phyloP scores from a whole-genome alignment of 306 rosid genomes.

The Lathyrus oleraceus region DNA sequence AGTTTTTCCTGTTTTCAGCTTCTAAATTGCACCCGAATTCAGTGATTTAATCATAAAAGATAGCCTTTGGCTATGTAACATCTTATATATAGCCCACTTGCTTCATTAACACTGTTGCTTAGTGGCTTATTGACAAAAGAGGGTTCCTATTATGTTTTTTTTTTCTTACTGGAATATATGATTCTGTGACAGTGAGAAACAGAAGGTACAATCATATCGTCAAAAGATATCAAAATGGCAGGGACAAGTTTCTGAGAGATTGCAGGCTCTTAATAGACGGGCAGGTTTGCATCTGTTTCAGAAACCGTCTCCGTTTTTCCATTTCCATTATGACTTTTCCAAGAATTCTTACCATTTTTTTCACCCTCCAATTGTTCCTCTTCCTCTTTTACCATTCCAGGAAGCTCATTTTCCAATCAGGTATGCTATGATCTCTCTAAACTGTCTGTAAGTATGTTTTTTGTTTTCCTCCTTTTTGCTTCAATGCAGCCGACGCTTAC shows the following conservation, averaged over 20 bases:
- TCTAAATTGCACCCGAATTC: slow-evolving; percentile 16
- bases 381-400: slow-evolving; percentile 49
- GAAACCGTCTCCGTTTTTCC: not conserved
- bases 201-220: slow-evolving; percentile 82
- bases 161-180: slow-evolving; percentile 28
- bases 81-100: slow-evolving; percentile 9
- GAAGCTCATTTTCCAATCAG: slow-evolving; percentile 61
- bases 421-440: slow-evolving; percentile 53
- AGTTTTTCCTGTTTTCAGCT: slow-evolving; percentile 3
- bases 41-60: slow-evolving; percentile 15
- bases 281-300: slow-evolving; percentile 58
- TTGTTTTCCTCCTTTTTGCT: not conserved
- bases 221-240: slow-evolving; percentile 91
- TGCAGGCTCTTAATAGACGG: slow-evolving; percentile 66
- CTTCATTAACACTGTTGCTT: slow-evolving; percentile 14
- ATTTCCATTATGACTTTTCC: not conserved
- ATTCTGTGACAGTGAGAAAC: slow-evolving; percentile 66
- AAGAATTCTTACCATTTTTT: slow-evolving; percentile 29
- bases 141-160: not conserved
- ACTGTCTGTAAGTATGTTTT: slow-evolving; percentile 25
- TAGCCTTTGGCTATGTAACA: not conserved
- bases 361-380: slow-evolving; percentile 7
- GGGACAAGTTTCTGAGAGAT: slow-evolving; percentile 84
- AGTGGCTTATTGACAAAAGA: slow-evolving; percentile 1
- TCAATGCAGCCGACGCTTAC: not conserved